Base-by-base conservation (phyloP, 257 asterid species). In the Lantana camara region DNA sequence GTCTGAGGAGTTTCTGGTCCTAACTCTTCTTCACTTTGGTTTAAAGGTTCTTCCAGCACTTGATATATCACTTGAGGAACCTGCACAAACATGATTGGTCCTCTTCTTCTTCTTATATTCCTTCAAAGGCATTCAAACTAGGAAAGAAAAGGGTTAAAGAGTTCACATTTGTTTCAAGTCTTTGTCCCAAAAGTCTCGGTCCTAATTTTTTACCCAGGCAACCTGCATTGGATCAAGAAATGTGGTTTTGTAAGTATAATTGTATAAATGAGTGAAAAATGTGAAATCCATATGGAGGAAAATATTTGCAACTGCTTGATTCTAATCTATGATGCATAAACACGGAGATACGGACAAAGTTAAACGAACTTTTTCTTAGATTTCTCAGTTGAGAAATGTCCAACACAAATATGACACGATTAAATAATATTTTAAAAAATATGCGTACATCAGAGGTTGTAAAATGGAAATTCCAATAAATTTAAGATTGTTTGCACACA, bases 1-100 rank as follows among this genome's bases (percentile, higher is more conserved):
- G 88, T 80, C 70, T 85, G 88, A 53, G 95, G 95, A 37, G 67
- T 65, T 67, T 79, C 77, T 11, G 64, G 68, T 3, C 73, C 82
- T 46, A 15, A 50, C 30, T 73, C 68, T 63, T 51, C 34, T 52
- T 76, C 85, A 45, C 46, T 71, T 63, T 71, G 78, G 15, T 77
- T 55, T 0, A 22, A 72, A 35, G 90, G 94, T 51, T 85, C 96
- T 71, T 85, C 86, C 58, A 95, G 80, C 60, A 88, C 89, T 78
- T 77, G 83, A 73, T 86, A 95, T 54, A 95, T 95, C 70, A 91
- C 91, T 69, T 86, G 83, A 29, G 98, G 98, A 60, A 95, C 96
- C 98, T 95, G 79, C 32, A 27, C 5, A 35, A 35, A 9, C 7
- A 50, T 5, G 12, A 47, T 64, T 30, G 9, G 55, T 38, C 35